Evolutionary conservation across 2,329 filamentous ascomycete genomes (phyloP).

Genomic region (Colletotrichum trifolii): DNA sequence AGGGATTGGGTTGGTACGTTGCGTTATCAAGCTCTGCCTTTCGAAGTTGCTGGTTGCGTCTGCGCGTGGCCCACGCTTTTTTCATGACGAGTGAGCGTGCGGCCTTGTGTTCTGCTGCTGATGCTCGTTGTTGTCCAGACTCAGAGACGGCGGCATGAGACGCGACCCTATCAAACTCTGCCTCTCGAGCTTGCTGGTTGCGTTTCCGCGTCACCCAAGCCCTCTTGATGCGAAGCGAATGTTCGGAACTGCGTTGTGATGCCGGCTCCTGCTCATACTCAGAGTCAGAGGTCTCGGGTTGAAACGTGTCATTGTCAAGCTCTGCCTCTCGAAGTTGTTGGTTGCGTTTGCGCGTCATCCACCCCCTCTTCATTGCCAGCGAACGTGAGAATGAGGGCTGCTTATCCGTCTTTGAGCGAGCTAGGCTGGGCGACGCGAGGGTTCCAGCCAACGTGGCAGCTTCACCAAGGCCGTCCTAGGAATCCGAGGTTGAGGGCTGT

Average conservation of each 20-base stretch:
- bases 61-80: not conserved
- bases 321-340: not conserved
- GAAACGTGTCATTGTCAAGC: not conserved
- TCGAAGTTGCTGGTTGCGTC: not conserved
- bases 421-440: too few relatives aligned
- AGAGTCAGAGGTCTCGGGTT: not conserved
- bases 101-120: too few relatives aligned
- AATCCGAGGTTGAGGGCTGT: too few relatives aligned
- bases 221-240: too few relatives aligned
- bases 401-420: too few relatives aligned
- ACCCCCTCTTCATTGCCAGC: not conserved
- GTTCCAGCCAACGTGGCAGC: too few relatives aligned
- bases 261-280: not conserved
- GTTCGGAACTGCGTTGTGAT: not conserved
- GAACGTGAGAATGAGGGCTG: not conserved
- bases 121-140: too few relatives aligned
- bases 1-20: not conserved
- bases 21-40: not conserved
- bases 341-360: not conserved
- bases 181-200: too few relatives aligned
- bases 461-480: too few relatives aligned
- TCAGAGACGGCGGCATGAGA: too few relatives aligned
- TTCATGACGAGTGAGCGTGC: not conserved
- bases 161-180: too few relatives aligned
- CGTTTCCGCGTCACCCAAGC: too few relatives aligned